Percentiles rank a stretch among this genome's conserved stretches.
Conservation (phyloP, 176 grass and related monocot genomes). For the Oryza meyeriana region DNA sequence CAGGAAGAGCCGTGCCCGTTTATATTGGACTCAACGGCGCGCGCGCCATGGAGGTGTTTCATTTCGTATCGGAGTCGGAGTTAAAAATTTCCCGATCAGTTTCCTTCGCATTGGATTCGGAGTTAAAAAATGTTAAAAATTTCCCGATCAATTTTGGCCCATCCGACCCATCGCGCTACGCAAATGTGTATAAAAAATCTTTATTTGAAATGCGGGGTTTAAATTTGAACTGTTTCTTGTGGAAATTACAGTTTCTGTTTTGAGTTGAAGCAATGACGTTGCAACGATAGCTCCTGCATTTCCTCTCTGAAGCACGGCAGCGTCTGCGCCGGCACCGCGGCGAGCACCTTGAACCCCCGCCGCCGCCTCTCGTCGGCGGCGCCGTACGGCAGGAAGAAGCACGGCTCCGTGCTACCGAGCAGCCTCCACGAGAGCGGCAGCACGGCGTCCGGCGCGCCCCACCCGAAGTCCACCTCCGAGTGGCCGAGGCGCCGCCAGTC, state of each 20-base stretch:
- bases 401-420: constrained; percentile 61
- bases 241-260: constrained; percentile 11
- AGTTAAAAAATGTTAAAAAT: no score
- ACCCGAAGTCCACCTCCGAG: constrained; percentile 70
- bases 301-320: constrained; percentile 37
- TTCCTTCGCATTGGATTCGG: no score
- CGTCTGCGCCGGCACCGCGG: constrained; percentile 27
- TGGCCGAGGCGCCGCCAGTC: constrained; percentile 77
- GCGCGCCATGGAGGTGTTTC: no score
- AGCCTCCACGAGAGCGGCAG: constrained; percentile 69
- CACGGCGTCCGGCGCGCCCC: constrained; percentile 43
- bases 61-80: no score
- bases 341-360: constrained; percentile 63
- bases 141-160: no score
- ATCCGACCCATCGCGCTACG: no score
- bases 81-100: no score
- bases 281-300: constrained; percentile 43
- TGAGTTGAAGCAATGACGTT: neutral
- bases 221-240: neutral
- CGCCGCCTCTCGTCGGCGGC: constrained; percentile 25
- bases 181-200: neutral
- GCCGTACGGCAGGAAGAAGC: constrained; percentile 59
- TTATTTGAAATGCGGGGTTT: neutral
- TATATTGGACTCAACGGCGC: no score
- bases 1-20: no score